Evolutionary conservation across 345 rosid genomes (phyloP).

Genomic region (Hypericum androsaemum): DNA sequence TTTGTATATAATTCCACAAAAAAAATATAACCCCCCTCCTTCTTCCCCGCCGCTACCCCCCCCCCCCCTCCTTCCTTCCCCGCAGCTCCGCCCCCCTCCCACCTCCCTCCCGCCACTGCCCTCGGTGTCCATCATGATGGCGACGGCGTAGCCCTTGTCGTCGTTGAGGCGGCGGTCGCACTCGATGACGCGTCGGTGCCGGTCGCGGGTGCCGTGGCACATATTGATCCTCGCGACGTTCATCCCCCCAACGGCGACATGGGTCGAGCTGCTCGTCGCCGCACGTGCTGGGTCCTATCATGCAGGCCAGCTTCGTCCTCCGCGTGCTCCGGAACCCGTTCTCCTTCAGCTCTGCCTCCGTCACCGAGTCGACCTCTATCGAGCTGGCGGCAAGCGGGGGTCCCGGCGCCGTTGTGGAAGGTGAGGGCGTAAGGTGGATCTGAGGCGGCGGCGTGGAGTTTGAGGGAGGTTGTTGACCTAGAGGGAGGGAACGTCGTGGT

Average conservation of each 20-base stretch:
- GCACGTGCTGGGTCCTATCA: slow-evolving; percentile 86
- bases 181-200: slow-evolving; percentile 77
- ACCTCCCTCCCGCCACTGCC: too few species aligned
- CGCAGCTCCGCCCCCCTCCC: too few species aligned
- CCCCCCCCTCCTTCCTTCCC: too few species aligned
- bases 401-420: slow-evolving; percentile 45
- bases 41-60: too few species aligned
- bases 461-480: slow-evolving; percentile 27
- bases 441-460: slow-evolving; percentile 15
- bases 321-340: slow-evolving; percentile 98
- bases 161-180: slow-evolving; percentile 77
- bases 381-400: slow-evolving; percentile 17
- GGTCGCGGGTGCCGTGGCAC: slow-evolving; percentile 92
- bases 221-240: slow-evolving; percentile 90
- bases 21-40: too few species aligned
- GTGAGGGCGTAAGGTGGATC: slow-evolving; percentile 35
- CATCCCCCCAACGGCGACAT: slow-evolving; percentile 90
- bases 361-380: slow-evolving; percentile 80
- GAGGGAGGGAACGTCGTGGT: slow-evolving; percentile 33
- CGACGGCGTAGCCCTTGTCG: slow-evolving; percentile 94
- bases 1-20: too few species aligned
- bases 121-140: slow-evolving; percentile 99
- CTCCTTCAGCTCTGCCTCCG: slow-evolving; percentile 92
- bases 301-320: slow-evolving; percentile 89
- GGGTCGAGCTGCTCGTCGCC: slow-evolving; percentile 85